phyloP scores from a whole-genome alignment of 2,329 filamentous ascomycete genomes.

The Aschersonia sp. region DNA sequence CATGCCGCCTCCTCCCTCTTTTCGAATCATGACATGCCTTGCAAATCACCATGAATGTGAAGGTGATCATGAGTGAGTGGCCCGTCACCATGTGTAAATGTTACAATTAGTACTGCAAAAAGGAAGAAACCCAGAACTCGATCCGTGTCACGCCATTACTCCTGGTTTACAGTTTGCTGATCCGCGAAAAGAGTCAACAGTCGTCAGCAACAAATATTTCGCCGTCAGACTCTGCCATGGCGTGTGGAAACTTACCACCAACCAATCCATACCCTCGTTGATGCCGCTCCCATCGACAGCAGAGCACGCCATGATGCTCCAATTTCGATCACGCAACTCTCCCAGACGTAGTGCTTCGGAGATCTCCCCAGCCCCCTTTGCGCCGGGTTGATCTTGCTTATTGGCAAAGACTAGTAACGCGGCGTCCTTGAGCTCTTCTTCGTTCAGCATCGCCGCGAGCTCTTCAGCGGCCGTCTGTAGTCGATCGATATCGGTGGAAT shows the following conservation, averaged over 20 bases:
- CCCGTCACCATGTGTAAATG: slow-evolving; percentile 13
- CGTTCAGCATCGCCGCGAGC: slow-evolving; percentile 85
- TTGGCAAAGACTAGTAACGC: slow-evolving; percentile 92
- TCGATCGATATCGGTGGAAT: slow-evolving; percentile 94
- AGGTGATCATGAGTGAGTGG: slow-evolving; percentile 2
- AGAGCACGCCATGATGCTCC: slow-evolving; percentile 97
- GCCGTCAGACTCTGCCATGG: neutral
- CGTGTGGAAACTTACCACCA: slow-evolving; percentile 50
- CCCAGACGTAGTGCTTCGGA: slow-evolving; percentile 83
- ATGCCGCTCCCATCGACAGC: slow-evolving; percentile 92
- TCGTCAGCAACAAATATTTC: too few species aligned
- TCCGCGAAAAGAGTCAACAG: slow-evolving; percentile 4
- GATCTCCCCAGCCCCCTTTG: slow-evolving; percentile 92
- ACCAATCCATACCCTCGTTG: slow-evolving; percentile 97
- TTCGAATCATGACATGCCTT: neutral
- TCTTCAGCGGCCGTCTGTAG: slow-evolving; percentile 88
- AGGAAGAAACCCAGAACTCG: slow-evolving; percentile 1
- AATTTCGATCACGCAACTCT: slow-evolving; percentile 90
- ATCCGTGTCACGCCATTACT: slow-evolving; percentile 9
- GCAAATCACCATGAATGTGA: too few species aligned
- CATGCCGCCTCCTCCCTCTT: neutral
- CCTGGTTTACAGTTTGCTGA: slow-evolving; percentile 22
- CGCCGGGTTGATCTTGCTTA: slow-evolving; percentile 96
- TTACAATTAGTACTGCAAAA: slow-evolving; percentile 10
- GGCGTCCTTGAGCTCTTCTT: slow-evolving; percentile 90